phyloP scores from a whole-genome alignment of 331 rosid species.

The Quercus phellos region DNA sequence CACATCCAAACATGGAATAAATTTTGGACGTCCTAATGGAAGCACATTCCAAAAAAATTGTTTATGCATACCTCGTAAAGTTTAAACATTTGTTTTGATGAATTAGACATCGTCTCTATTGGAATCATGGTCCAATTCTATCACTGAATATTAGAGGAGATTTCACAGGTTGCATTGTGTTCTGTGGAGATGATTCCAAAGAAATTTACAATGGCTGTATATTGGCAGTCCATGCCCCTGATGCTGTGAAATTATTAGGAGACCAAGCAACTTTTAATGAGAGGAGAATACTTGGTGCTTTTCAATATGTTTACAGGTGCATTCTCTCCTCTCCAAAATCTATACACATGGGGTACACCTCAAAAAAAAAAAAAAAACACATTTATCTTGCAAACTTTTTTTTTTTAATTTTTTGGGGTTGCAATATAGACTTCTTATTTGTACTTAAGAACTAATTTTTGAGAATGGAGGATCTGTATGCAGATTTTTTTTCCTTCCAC shows the following conservation, averaged over 20 bases:
- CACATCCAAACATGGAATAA: too few relatives aligned
- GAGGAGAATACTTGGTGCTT: constrained; percentile 81
- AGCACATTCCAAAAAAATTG: too few relatives aligned
- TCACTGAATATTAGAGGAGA: constrained; percentile 16
- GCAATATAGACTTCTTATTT: too few relatives aligned
- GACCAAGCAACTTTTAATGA: constrained; percentile 69
- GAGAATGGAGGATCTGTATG: too few relatives aligned
- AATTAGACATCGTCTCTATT: background rate
- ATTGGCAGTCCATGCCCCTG: constrained; percentile 87
- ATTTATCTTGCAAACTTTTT: too few relatives aligned
- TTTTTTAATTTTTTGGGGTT: too few relatives aligned
- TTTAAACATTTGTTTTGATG: background rate
- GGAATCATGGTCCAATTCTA: background rate
- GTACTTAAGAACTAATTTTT: too few relatives aligned
- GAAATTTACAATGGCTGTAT: constrained; percentile 61
- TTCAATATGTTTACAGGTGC: constrained; percentile 82
- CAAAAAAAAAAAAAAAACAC: too few relatives aligned
- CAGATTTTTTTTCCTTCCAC: too few relatives aligned
- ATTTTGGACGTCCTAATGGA: too few relatives aligned
- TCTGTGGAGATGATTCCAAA: constrained; percentile 49
- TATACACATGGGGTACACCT: background rate
- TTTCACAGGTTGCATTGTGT: constrained; percentile 55
- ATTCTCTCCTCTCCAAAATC: constrained; percentile 1
- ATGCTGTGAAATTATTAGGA: constrained; percentile 69
- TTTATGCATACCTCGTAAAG: too few relatives aligned